Evolutionary conservation across 2,329 filamentous ascomycete genomes (phyloP), one percentile per base, ranked within the genome.

Genomic region (Fusarium cyanostomum): DNA sequence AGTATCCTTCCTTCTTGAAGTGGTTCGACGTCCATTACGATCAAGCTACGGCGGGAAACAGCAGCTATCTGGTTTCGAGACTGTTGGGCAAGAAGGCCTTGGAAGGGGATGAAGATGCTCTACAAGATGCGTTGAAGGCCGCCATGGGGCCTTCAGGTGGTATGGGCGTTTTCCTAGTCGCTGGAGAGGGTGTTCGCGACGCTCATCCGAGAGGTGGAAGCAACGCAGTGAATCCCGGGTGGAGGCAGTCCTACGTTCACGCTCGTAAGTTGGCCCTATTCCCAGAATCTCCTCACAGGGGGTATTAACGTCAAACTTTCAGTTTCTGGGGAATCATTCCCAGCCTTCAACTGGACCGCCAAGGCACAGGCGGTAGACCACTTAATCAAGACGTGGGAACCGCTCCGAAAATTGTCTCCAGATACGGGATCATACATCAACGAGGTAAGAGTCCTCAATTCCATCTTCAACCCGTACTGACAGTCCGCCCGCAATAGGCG

Each of bases 151-250:
- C 75, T 4, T 55, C 34, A 0, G 73, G 72, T 1, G 50, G 56
- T 0, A 64, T 78, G n/a, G 71, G 74, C 1, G 74, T 74, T 0
- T 79, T 75, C 52, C 60, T 83, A 4, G 78, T 85, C 0, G 73
- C 76, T 2, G 81, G 82, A 0, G 77, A 78, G 30, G 82, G 79
- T 1, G 76, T 82, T 1, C 71, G 74, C 0, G 67, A 83, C 37
- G 81, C 80, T 2, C 69, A 72, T 28, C 79, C 81, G 0, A 70
- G 78, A 15, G 82, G 81, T 0, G 81, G 80, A 0, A 72, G 78
- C 37, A 80, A 82, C 27, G 73, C 82, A 0, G 77, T 83, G 3
- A 79, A 80, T 33, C 83, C 83, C 0, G 81, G 81, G 0, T 88
- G 83, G 83, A 76, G 84, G 13, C 78, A 65, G 11, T 75, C 80